A percentile compares a stretch with the other conserved stretches of the same genome.
Evolutionary conservation across 805 yeast genomes (phyloP).

Genomic region (Debaryomyces castellii): DNA sequence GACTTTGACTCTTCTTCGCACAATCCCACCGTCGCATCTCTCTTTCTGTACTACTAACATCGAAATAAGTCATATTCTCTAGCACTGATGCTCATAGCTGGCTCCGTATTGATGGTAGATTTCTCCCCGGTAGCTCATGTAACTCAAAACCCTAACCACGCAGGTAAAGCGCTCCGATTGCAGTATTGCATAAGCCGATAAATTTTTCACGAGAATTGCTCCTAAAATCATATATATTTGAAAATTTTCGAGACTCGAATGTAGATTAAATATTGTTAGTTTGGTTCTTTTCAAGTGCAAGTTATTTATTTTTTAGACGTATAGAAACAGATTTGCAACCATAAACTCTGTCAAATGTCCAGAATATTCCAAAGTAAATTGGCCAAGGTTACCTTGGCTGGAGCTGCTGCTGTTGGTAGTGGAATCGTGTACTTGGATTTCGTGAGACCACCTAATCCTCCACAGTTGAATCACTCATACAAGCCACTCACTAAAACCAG

Average conservation of each 20-base stretch:
- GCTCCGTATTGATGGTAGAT: no score
- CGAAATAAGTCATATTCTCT: not conserved
- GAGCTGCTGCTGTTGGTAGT: slow-evolving; percentile 35
- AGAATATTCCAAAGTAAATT: slow-evolving; percentile 21
- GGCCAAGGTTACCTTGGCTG: slow-evolving; percentile 30
- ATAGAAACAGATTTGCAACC: not conserved
- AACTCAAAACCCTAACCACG: not conserved
- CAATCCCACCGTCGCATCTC: not conserved
- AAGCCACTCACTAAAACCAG: slow-evolving; percentile 45
- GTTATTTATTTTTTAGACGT: not conserved
- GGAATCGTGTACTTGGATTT: slow-evolving; percentile 41
- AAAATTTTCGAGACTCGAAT: not conserved
- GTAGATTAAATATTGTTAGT: not conserved
- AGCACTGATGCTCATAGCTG: not conserved
- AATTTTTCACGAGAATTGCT: slow-evolving; percentile 1
- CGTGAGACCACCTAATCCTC: slow-evolving; percentile 30
- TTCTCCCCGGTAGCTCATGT: not conserved
- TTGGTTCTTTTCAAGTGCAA: not conserved
- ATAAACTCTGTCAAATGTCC: slow-evolving; percentile 10
- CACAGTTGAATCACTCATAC: slow-evolving; percentile 27
- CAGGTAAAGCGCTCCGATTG: not conserved
- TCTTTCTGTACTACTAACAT: not conserved
- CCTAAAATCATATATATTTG: slow-evolving; percentile 1
- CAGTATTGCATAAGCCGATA: not conserved
- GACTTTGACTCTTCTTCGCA: not conserved